phyloP scores from a whole-genome alignment of 306 rosid species.

The Casuarina cunninghamiana region DNA sequence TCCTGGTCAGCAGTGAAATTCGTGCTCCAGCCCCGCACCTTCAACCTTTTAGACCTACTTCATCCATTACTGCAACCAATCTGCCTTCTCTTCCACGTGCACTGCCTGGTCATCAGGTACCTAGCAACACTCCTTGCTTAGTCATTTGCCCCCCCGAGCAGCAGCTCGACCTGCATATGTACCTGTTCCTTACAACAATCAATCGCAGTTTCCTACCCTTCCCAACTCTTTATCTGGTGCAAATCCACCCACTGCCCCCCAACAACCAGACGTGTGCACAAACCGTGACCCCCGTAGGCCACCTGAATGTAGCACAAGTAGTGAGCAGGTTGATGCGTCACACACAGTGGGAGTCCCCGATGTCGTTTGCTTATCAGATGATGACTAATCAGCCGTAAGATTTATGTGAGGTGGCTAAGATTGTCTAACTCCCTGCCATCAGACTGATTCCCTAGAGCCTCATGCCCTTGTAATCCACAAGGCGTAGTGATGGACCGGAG shows the following conservation, averaged over 20 bases:
- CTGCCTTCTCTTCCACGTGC: conserved; percentile 25
- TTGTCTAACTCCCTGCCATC: too few species aligned
- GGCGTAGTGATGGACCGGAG: too few species aligned
- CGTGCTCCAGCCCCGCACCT: conserved; percentile 82
- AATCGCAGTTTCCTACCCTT: not conserved
- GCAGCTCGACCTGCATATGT: conserved; percentile 22
- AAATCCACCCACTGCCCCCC: conserved; percentile 20
- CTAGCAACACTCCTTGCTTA: conserved; percentile 22
- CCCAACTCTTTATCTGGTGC: conserved; percentile 35
- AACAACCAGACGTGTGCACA: conserved; percentile 20
- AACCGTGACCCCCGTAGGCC: conserved; percentile 14
- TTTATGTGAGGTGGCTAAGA: too few species aligned
- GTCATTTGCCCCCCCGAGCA: conserved; percentile 35
- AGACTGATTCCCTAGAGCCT: too few species aligned
- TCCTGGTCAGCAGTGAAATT: conserved; percentile 43
- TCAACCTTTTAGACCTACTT: conserved; percentile 53
- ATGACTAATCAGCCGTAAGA: conserved; percentile 37
- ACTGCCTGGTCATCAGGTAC: conserved; percentile 43
- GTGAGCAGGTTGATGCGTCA: conserved; percentile 26
- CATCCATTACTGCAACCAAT: conserved; percentile 30
- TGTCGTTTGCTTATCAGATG: conserved; percentile 80
- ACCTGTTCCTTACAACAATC: conserved; percentile 27
- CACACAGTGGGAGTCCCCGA: conserved; percentile 32
- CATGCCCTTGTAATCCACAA: too few species aligned
- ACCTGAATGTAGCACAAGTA: conserved; percentile 24